Conservation (phyloP, 2,329 filamentous ascomycete genomes). For the Fusarium ramigenum region DNA sequence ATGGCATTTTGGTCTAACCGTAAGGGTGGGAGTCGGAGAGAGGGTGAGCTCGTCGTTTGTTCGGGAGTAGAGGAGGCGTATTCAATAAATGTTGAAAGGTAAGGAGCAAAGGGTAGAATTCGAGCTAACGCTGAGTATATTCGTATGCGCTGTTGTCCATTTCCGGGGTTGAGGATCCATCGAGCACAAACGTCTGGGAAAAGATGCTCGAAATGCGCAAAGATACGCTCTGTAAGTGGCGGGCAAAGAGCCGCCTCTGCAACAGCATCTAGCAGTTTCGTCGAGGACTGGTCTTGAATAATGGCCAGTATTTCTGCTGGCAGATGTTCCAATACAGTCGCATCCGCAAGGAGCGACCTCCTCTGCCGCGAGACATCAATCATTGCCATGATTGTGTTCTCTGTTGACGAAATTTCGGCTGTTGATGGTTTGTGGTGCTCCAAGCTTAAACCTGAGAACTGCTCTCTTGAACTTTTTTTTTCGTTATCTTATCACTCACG, state of each 20-base stretch:
- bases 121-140: constrained; percentile 79
- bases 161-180: constrained; percentile 69
- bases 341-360: constrained; percentile 65
- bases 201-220: constrained; percentile 76
- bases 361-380: constrained; percentile 65
- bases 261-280: constrained; percentile 76
- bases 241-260: constrained; percentile 75
- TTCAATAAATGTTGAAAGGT: constrained; percentile 78
- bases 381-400: constrained; percentile 60
- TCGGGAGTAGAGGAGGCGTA: constrained; percentile 19
- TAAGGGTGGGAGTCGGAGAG: constrained; percentile 45
- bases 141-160: constrained; percentile 50
- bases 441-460: constrained; percentile 35
- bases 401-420: constrained; percentile 42
- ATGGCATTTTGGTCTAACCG: constrained; percentile 43
- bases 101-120: constrained; percentile 82
- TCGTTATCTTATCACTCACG: constrained; percentile 33
- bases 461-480: constrained; percentile 53
- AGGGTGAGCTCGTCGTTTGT: constrained; percentile 31
- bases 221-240: constrained; percentile 76
- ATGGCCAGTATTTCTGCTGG: constrained; percentile 75
- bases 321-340: constrained; percentile 65
- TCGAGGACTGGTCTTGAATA: constrained; percentile 70
- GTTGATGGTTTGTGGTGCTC: constrained; percentile 39
- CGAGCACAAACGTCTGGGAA: constrained; percentile 85